Base-by-base conservation (phyloP, 179 eudicot genomes). In the Sideroxylon spinosum region DNA sequence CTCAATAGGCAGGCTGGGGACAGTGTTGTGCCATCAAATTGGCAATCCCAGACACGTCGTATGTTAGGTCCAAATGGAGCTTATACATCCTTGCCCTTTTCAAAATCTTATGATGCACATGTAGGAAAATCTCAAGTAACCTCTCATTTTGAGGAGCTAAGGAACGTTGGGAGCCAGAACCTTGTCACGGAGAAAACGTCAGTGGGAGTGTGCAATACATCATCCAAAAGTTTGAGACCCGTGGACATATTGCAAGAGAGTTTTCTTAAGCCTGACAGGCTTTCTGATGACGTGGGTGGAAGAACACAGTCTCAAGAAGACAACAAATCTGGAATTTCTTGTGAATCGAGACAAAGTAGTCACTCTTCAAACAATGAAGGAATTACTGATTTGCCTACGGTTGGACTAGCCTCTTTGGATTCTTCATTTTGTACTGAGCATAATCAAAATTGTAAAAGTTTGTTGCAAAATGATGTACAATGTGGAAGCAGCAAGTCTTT, bases 381-480 rank as follows among this genome's bases (percentile, higher is more conserved):
- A 78, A 29, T 59, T 55, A 83, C 80, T 66, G 56, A 76, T 76
- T 64, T 26, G 60, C 71, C 55, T 29, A 46, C 68, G 46, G 46
- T 69, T 23, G 81, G 69, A 65, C 74, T 78, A 63, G 82, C 79
- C 76, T 20, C 64, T 73, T 76, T 70, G 56, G 79, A 76, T 74
- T 50, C 28, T 76, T 76, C 84, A 20, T 25, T 60, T 60, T 56
- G n/a, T 69, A 74, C 65, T 52, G 72, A 82, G 62, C 78, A 76
- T 50, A 52, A 37, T 64, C 78, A 78, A 71, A 81, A 83, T 23
- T 74, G 29, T 71, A 37, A 37, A 37, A 76, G 66, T 68, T 79
- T 83, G 12, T 57, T 65, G 55, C 84, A 81, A 75, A 78, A 84
- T 73, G 90, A 76, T 32, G 59, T 81, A 73, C 82, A 76, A 59